Evolutionary conservation across 2,329 filamentous ascomycete genomes (phyloP).

Genomic region (Curvularia sp.): DNA sequence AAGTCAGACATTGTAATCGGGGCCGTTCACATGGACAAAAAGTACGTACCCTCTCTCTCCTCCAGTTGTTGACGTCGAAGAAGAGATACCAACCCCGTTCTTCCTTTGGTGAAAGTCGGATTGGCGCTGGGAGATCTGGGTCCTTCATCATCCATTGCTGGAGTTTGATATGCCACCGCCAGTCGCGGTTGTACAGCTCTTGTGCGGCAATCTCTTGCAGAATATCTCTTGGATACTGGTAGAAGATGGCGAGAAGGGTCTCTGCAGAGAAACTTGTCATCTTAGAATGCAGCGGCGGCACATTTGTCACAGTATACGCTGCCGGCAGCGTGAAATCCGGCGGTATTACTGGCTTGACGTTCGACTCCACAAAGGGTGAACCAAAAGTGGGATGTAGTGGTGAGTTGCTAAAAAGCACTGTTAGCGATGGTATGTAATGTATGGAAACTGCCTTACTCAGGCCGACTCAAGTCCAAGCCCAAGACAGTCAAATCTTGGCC

Average conservation of each 20-base stretch:
- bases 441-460: conserved; percentile 58
- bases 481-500: conserved; percentile 70
- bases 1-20: conserved; percentile 25
- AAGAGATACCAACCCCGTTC: conserved; percentile 63
- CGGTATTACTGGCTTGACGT: conserved; percentile 63
- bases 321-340: conserved; percentile 69
- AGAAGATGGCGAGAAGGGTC: conserved; percentile 74
- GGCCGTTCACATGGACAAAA: not conserved
- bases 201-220: conserved; percentile 70
- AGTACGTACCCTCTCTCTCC: conserved; percentile 56
- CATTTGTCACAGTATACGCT: conserved; percentile 71
- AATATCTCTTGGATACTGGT: conserved; percentile 70
- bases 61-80: conserved; percentile 62
- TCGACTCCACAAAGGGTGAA: conserved; percentile 67
- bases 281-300: conserved; percentile 66
- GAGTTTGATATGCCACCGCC: conserved; percentile 63
- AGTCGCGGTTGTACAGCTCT: conserved; percentile 64
- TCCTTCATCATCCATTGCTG: conserved; percentile 65
- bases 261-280: conserved; percentile 68
- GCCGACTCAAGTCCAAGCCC: conserved; percentile 69
- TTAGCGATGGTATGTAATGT: conserved; percentile 24
- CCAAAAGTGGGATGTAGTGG: conserved; percentile 70
- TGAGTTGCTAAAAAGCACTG: conserved; percentile 48
- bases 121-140: conserved; percentile 53
- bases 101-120: conserved; percentile 55